phyloP scores from a whole-genome alignment of 768 basidiomycete genomes.

The Boletus sp. region DNA sequence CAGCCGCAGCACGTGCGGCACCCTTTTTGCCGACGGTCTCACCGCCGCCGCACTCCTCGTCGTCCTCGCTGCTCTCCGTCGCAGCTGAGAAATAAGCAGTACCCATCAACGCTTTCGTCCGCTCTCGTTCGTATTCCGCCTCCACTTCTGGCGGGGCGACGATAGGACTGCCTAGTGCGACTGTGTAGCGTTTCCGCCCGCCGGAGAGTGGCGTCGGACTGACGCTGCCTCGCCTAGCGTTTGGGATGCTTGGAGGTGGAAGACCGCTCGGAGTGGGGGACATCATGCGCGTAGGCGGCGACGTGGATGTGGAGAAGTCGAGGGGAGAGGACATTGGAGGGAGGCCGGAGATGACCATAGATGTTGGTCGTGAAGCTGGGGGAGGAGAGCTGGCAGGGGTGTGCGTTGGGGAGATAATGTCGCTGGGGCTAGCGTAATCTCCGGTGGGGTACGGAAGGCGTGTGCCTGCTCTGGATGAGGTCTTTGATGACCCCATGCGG shows the following conservation, averaged over 20 bases:
- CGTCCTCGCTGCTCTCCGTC: conserved; percentile 35
- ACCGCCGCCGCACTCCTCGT: conserved; percentile 29
- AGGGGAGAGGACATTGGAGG: conserved; percentile 30
- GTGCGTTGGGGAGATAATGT: conserved; percentile 34
- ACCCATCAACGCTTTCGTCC: conserved; percentile 29
- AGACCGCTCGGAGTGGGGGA: conserved; percentile 32
- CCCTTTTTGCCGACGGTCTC: conserved; percentile 58
- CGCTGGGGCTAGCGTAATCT: conserved; percentile 70
- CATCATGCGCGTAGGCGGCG: conserved; percentile 21
- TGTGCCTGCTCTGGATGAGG: conserved; percentile 29
- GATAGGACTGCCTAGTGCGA: conserved; percentile 76
- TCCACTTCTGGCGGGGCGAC: conserved; percentile 35
- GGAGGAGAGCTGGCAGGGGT: conserved; percentile 50
- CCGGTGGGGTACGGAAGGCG: conserved; percentile 81
- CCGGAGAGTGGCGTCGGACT: conserved; percentile 61
- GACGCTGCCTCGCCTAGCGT: conserved; percentile 50
- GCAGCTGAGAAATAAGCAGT: conserved; percentile 44
- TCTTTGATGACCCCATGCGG: conserved; percentile 39
- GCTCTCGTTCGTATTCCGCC: conserved; percentile 30
- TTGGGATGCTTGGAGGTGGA: conserved; percentile 40
- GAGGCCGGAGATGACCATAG: conserved; percentile 44
- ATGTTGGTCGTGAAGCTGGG: conserved; percentile 37
- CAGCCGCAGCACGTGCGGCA: conserved; percentile 30
- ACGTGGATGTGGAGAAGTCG: conserved; percentile 18
- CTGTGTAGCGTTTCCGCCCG: conserved; percentile 74